Base-by-base conservation (phyloP, 805 yeast genomes). In the Myxozyma neglecta region DNA sequence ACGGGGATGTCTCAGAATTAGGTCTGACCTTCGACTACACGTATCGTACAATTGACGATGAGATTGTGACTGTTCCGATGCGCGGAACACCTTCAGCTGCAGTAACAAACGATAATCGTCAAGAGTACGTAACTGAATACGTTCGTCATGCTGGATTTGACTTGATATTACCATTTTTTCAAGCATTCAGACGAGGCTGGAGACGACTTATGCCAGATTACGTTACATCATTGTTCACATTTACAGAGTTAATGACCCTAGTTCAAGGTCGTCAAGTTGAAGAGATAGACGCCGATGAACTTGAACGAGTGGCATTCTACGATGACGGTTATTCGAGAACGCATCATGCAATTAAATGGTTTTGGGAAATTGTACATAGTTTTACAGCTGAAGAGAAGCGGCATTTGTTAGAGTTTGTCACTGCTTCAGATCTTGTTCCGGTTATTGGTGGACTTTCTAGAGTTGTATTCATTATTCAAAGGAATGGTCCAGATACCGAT, bases 351-450 rank as follows among this genome's bases (percentile, higher is more conserved):
- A 68, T 82, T 7, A 44, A 50, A 16, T 69, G 71, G 52, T 81
- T 81, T 66, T 82, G 85, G 84, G 76, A 77, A 61, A 77, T 80
- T 2, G 77, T 81, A 3, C 71, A 68, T 16, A 79, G 75, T 53
- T 76, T 80, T 75, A 59, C 73, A 1, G 67, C 74, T 4, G 72
- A 72, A 14, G 79, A 80, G 53, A 68, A 76, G 54, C 74, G 73
- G 58, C 74, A 75, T 51, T 69, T 81, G 56, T 70, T 82, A 29
- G 80, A 80, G 67, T 81, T 81, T 70, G 82, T 81, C 36, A 81
- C 84, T 0, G 80, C 83, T 1, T 82, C 79, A 1, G 72, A 78
- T 16, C 70, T 83, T 47, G 81, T 83, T 0, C 85, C 85, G 0
- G 73, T 78, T 37, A 59, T 54, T 24, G 74, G 81, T 16, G 84